A percentile compares a stretch with the other conserved stretches of the same genome.
Evolutionary conservation across 2,329 filamentous ascomycete species (phyloP).

Genomic region (Neonectria ditissima): DNA sequence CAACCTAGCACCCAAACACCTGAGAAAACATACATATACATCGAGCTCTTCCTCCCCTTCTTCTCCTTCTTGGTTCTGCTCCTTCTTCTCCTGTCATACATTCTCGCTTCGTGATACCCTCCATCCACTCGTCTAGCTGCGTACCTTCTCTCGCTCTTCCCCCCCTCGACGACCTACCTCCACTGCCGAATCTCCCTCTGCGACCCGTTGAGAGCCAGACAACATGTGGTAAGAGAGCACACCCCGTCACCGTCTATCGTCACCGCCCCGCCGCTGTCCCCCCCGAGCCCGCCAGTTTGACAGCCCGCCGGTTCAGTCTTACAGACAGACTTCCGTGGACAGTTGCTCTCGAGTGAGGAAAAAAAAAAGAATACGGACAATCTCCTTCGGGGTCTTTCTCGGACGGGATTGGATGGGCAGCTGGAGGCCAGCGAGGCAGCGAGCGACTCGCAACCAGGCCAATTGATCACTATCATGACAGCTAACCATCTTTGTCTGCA

Average conservation of each 20-base stretch:
- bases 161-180: conserved; percentile 31
- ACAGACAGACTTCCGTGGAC: conserved; percentile 15
- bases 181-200: conserved; percentile 21
- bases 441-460: conserved; percentile 25
- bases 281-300: conserved; percentile 2
- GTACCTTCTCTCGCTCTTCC: conserved; percentile 37
- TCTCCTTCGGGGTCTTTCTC: background rate
- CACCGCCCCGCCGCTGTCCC: conserved; percentile 8
- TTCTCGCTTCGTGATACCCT: conserved; percentile 48
- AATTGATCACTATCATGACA: conserved; percentile 34
- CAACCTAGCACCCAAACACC: background rate
- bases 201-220: conserved; percentile 36
- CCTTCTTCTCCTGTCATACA: conserved; percentile 40
- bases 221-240: conserved; percentile 46
- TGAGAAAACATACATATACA: conserved; percentile 42
- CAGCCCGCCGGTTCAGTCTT: background rate
- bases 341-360: conserved; percentile 32
- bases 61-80: conserved; percentile 35
- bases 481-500: conserved; percentile 54
- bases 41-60: conserved; percentile 36
- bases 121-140: conserved; percentile 29
- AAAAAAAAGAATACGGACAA: conserved; percentile 8
- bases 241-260: conserved; percentile 32
- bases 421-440: conserved; percentile 20
- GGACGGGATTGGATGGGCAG: conserved; percentile 17